A percentile compares a stretch with the other conserved stretches of the same genome.
These are phyloP conservation scores for Amanita rubescens DNA, from an alignment of 768 basidiomycete genomes.

Conservation along the genomic window DNA sequence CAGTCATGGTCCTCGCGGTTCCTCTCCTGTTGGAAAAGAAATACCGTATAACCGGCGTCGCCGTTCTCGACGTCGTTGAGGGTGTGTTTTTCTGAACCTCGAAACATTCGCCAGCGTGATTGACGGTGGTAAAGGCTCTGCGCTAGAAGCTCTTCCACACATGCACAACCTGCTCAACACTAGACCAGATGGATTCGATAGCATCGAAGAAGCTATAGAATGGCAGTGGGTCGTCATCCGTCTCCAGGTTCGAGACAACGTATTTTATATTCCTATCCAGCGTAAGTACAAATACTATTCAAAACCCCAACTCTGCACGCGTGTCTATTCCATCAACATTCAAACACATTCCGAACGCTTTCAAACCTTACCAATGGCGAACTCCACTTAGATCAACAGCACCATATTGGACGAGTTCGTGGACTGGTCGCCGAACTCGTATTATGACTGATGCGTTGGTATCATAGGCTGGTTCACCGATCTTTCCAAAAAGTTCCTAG, in stretches of 20 bases:
- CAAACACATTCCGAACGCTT: constrained; percentile 33
- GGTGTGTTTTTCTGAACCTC: constrained; percentile 32
- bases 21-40: constrained; percentile 57
- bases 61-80: constrained; percentile 86
- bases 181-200: constrained; percentile 81
- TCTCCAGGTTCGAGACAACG: not conserved
- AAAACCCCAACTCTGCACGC: constrained; percentile 74
- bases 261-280: constrained; percentile 29
- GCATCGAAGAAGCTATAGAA: constrained; percentile 77
- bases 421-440: not conserved
- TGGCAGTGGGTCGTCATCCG: constrained; percentile 75
- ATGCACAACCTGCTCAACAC: constrained; percentile 87
- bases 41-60: constrained; percentile 70
- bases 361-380: constrained; percentile 62
- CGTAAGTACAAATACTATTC: constrained; percentile 73
- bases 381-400: constrained; percentile 80
- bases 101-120: not conserved
- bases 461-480: constrained; percentile 82
- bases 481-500: constrained; percentile 74
- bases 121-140: constrained; percentile 47
- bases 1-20: constrained; percentile 71
- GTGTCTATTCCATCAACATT: constrained; percentile 84
- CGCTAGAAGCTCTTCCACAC: constrained; percentile 85
- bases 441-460: not conserved
- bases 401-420: constrained; percentile 82